Evolutionary conservation across 2,329 filamentous ascomycete species (phyloP), one percentile per base, ranked within the genome.

Genomic region (Bertia moriformis): DNA sequence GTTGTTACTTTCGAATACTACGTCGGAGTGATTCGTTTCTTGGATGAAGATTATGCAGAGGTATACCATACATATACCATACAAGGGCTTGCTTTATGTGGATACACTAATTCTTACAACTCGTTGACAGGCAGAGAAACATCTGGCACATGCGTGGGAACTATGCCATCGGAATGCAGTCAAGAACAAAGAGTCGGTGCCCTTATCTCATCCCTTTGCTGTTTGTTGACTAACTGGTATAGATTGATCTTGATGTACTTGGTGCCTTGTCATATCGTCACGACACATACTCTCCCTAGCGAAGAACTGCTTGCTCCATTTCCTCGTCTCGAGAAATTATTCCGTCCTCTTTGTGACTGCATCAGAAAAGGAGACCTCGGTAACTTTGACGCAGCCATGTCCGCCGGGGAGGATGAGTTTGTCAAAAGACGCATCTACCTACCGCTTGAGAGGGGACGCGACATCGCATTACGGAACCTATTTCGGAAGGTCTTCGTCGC

Each of bases 1-100:
- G 77, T 86, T 45, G 88, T 95, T 30, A 95, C 89, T 0, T 98
- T 94, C 63, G 89, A 87, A 53, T 98, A 95, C 60, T 96, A 95
- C 54, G 76, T 88, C 46, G 91, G 91, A 10, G 84, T 98, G 4
- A 73, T 98, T n/a, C 73, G 78, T 42, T 98, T 98, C 54, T 60
- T 98, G 4, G 88, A 96, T 45, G 93, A 98, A 55, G 86, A 95
- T 52, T 98, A 98, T 51, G 65, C 70, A 2, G 73, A 83, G 32
- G 32, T 35, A 35, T 7, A 15, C 12, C 15, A 7, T n/a, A n/a
- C n/a, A n/a, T n/a, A 35, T 35, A 7, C 7, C 17, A 7, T 7
- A 18, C 32, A 17, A 35, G 24, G 10, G 10, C n/a, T 29, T 29
- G 24, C 12, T 35, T 17, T 10, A 35, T 35, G 7, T 10, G 10